Conservation (phyloP, 345 rosid genomes). For the Hibiscus tridactylites region DNA sequence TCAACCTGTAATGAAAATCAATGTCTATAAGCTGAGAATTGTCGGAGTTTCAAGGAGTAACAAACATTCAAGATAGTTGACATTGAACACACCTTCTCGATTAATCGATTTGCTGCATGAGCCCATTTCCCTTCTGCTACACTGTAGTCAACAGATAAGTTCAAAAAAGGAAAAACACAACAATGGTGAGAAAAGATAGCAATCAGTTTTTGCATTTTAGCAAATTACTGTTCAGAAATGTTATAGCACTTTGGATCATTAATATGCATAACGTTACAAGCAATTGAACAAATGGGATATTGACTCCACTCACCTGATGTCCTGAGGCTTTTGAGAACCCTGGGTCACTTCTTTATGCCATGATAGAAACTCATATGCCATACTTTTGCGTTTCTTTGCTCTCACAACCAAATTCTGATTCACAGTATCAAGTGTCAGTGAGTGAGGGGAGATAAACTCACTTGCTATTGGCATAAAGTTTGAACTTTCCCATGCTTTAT, state of each 20-base stretch:
- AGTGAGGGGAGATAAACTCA: constrained; percentile 17
- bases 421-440: neutral
- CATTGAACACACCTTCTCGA: constrained; percentile 56
- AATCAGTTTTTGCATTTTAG: neutral
- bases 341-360: constrained; percentile 59
- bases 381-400: constrained; percentile 61
- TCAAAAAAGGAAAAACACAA: neutral
- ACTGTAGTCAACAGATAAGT: constrained; percentile 34
- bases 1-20: constrained; percentile 43
- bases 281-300: neutral
- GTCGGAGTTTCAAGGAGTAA: neutral
- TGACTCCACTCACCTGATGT: constrained; percentile 39
- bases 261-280: neutral
- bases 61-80: neutral
- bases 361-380: constrained; percentile 39
- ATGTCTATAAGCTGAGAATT: constrained; percentile 12
- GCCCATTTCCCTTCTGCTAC: constrained; percentile 69
- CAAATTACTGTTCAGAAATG: neutral
- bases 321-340: constrained; percentile 37
- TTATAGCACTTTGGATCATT: too few species aligned
- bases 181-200: neutral
- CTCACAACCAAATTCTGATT: constrained; percentile 26
- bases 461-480: constrained; percentile 18
- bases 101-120: constrained; percentile 41
- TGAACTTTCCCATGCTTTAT: constrained; percentile 19